phyloP scores from a whole-genome alignment of 2,329 filamentous ascomycete genomes.

The Periconia digitata region DNA sequence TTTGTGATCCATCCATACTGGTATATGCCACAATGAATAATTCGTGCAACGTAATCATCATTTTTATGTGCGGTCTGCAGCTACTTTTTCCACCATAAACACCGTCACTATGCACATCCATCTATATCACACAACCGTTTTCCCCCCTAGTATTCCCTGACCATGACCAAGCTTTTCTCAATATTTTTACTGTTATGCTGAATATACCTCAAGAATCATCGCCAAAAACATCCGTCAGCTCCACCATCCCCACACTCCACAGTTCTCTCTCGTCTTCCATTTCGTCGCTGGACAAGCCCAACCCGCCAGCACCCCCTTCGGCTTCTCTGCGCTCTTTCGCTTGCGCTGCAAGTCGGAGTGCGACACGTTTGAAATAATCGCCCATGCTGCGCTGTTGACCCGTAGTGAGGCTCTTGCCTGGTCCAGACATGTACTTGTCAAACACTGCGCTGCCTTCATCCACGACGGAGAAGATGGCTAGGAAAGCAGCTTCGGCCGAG shows the following conservation, averaged over 20 bases:
- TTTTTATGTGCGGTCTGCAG: too few species aligned
- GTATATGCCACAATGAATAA: too few species aligned
- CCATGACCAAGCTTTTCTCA: neutral
- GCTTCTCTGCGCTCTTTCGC: constrained; percentile 87
- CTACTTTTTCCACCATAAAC: too few species aligned
- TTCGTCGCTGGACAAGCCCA: constrained; percentile 89
- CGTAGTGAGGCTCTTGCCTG: constrained; percentile 64
- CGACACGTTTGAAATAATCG: constrained; percentile 96
- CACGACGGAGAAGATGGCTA: constrained; percentile 86
- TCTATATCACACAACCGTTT: too few species aligned
- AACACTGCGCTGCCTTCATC: constrained; percentile 85
- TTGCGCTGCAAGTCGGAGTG: constrained; percentile 79
- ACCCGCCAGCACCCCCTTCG: constrained; percentile 81
- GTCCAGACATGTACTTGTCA: constrained; percentile 80
- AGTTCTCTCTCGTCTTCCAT: constrained; percentile 92
- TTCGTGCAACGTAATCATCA: too few species aligned
- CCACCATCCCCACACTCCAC: constrained; percentile 91
- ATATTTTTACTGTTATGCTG: neutral
- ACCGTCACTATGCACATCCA: too few species aligned
- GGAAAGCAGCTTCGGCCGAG: constrained; percentile 89
- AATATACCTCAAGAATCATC: neutral
- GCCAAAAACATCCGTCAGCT: constrained; percentile 63
- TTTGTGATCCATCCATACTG: too few species aligned
- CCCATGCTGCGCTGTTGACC: constrained; percentile 85
- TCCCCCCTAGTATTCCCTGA: neutral